These are phyloP conservation scores for Aspergillus phoenicis DNA, from an alignment of 2,329 filamentous ascomycete genomes.

Conservation along the genomic window DNA sequence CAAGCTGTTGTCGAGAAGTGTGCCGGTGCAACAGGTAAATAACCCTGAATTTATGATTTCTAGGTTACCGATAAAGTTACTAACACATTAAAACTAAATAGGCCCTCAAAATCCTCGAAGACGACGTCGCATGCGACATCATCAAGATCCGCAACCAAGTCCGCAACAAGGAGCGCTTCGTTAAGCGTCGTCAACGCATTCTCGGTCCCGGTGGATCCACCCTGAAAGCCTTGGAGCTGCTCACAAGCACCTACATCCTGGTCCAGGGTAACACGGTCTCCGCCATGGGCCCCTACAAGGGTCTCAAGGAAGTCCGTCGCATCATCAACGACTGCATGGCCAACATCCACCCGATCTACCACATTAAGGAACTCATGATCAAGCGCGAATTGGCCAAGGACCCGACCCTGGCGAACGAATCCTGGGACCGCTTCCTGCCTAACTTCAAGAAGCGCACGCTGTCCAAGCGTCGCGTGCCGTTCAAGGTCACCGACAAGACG, in stretches of 20 bases:
- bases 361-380: constrained; percentile 95
- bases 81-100: constrained; percentile 20
- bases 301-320: constrained; percentile 85
- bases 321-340: constrained; percentile 95
- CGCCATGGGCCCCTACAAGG: constrained; percentile 89
- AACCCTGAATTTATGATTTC: neutral
- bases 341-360: constrained; percentile 87
- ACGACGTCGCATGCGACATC: constrained; percentile 88
- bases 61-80: neutral
- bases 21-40: constrained; percentile 75
- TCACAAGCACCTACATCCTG: constrained; percentile 89
- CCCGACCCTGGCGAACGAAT: constrained; percentile 80
- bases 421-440: constrained; percentile 93
- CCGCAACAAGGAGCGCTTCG: constrained; percentile 90
- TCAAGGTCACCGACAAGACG: constrained; percentile 85
- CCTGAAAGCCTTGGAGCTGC: constrained; percentile 87
- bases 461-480: constrained; percentile 77
- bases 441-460: constrained; percentile 95
- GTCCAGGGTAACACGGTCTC: constrained; percentile 96
- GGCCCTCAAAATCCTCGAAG: constrained; percentile 90
- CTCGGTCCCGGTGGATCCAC: constrained; percentile 89
- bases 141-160: constrained; percentile 94
- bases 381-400: constrained; percentile 90
- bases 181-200: constrained; percentile 90
- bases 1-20: constrained; percentile 85